phyloP scores from a whole-genome alignment of 345 rosid species.

The Sonneratia alba region DNA sequence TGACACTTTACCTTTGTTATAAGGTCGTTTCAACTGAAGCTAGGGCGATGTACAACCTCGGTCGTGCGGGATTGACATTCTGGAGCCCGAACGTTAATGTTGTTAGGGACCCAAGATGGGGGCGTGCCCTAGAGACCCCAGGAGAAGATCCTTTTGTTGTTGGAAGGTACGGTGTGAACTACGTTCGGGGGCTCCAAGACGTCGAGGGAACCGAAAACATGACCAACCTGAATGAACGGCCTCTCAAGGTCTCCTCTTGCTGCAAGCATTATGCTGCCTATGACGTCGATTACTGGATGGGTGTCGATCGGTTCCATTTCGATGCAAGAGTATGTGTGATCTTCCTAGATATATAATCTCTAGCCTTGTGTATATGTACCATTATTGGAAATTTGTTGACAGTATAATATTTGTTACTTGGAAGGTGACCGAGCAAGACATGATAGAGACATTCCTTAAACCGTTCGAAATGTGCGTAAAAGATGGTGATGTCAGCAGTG shows the following conservation, averaged over 20 bases:
- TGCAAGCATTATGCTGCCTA: slow-evolving; percentile 41
- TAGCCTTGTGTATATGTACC: too few relatives aligned
- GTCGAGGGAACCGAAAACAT: slow-evolving; percentile 18
- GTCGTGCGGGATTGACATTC: slow-evolving; percentile 31
- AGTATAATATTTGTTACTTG: neutral
- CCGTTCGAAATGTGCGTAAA: slow-evolving; percentile 38
- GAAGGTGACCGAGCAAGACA: slow-evolving; percentile 30
- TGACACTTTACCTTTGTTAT: neutral
- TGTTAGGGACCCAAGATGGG: slow-evolving; percentile 43
- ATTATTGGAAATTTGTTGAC: neutral
- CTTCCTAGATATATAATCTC: too few relatives aligned
- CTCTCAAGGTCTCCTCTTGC: slow-evolving; percentile 35
- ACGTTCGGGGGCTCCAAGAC: slow-evolving; percentile 40
- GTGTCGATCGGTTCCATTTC: slow-evolving; percentile 19
- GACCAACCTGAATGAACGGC: slow-evolving; percentile 19
- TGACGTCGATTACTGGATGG: slow-evolving; percentile 33
- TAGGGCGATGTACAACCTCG: slow-evolving; percentile 43
- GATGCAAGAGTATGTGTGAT: slow-evolving; percentile 12
- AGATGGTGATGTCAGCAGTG: slow-evolving; percentile 40
- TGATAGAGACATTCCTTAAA: slow-evolving; percentile 23
- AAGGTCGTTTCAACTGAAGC: slow-evolving; percentile 46
- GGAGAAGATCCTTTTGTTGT: slow-evolving; percentile 40
- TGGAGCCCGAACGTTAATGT: slow-evolving; percentile 45
- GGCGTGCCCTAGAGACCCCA: slow-evolving; percentile 30
- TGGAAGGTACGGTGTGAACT: slow-evolving; percentile 27